Evolutionary conservation across 805 yeast genomes (phyloP).

Genomic region (Myxozyma lipomycoides): DNA sequence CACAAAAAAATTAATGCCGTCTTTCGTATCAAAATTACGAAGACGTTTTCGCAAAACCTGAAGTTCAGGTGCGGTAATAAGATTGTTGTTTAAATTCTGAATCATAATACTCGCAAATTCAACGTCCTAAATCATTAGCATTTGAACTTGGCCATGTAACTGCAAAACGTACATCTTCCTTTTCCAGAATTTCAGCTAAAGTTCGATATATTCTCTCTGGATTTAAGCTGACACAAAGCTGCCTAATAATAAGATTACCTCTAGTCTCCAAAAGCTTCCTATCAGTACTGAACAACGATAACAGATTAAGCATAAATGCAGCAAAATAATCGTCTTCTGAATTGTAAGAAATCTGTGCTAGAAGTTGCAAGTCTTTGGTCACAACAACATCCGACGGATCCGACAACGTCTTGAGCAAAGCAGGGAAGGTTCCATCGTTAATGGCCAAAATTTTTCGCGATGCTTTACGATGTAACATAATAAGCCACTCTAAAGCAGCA

Average conservation of each 20-base stretch:
- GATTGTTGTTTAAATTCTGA: constrained; percentile 79
- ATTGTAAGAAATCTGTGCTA: constrained; percentile 68
- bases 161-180: constrained; percentile 40
- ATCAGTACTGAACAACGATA: constrained; percentile 67
- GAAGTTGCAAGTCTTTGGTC: constrained; percentile 62
- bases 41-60: constrained; percentile 63
- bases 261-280: constrained; percentile 59
- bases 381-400: constrained; percentile 78
- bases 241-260: constrained; percentile 79
- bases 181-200: constrained; percentile 66
- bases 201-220: constrained; percentile 81
- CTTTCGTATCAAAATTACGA: constrained; percentile 54
- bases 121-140: constrained; percentile 40
- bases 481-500: constrained; percentile 86
- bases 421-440: constrained; percentile 63
- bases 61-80: constrained; percentile 82
- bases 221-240: constrained; percentile 73
- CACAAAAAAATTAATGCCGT: constrained; percentile 67
- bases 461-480: constrained; percentile 69
- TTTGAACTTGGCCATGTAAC: neutral
- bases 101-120: constrained; percentile 76
- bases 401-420: constrained; percentile 66
- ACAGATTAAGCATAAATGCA: constrained; percentile 66
- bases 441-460: constrained; percentile 49
- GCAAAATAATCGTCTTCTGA: constrained; percentile 73